Evolutionary conservation across 495 filamentous ascomycete genomes (phyloP).

Genomic region (Penicillium odoratum): DNA sequence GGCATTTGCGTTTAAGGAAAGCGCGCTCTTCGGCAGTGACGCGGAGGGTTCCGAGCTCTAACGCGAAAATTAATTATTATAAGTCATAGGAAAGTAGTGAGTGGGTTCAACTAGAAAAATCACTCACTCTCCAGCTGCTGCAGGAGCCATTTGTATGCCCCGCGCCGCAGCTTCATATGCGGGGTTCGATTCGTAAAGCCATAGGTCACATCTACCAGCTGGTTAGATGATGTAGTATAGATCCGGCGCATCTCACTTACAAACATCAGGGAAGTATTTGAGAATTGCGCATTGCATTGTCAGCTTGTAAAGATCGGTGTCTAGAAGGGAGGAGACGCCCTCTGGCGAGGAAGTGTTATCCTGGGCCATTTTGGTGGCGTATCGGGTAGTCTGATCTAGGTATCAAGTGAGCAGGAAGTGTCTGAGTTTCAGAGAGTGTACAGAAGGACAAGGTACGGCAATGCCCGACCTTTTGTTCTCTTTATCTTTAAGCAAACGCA

Average conservation of each 20-base stretch:
- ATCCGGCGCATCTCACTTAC: constrained; percentile 40
- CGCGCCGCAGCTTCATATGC: constrained; percentile 82
- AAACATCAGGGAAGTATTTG: constrained; percentile 81
- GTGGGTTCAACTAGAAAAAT: background rate
- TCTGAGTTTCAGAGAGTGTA: background rate
- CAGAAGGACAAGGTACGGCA: background rate
- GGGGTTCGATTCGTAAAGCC: constrained; percentile 93
- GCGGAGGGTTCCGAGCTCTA: constrained; percentile 76
- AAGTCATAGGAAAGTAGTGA: background rate
- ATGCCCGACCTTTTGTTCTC: background rate
- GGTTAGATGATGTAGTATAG: constrained; percentile 20
- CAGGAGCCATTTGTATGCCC: constrained; percentile 82
- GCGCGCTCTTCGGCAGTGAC: constrained; percentile 74
- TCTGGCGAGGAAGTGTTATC: constrained; percentile 44
- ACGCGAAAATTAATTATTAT: background rate
- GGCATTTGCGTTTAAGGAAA: constrained; percentile 76
- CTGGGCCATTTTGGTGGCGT: constrained; percentile 32
- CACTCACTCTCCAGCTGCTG: constrained; percentile 74
- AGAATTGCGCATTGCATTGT: constrained; percentile 98
- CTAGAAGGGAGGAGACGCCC: constrained; percentile 87
- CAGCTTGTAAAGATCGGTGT: constrained; percentile 97
- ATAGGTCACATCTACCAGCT: constrained; percentile 69
- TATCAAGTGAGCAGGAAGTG: constrained; percentile 1
- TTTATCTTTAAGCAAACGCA: constrained; percentile 8
- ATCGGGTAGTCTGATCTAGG: background rate